Evolutionary conservation across 129 eudicot genomes (phyloP).

Genomic region (Deinandra increscens): DNA sequence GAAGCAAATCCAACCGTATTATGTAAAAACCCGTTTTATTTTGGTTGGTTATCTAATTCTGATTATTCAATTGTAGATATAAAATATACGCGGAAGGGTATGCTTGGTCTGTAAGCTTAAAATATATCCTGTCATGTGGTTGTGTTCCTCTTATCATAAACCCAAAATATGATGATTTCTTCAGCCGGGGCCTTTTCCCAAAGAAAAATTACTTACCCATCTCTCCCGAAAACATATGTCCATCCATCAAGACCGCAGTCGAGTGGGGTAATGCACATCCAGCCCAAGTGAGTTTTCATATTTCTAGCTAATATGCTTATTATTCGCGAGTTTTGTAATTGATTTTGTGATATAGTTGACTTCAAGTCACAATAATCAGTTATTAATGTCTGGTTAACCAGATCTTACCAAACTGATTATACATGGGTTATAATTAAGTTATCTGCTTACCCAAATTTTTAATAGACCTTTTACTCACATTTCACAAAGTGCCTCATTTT

Average conservation of each 20-base stretch:
- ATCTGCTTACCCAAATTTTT: too few relatives aligned
- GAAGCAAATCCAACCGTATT: not conserved
- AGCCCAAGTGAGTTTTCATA: conserved; percentile 36
- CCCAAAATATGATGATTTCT: conserved; percentile 76
- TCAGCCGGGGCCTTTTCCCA: conserved; percentile 71
- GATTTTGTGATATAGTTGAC: not conserved
- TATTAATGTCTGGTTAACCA: not conserved
- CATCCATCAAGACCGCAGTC: conserved; percentile 56
- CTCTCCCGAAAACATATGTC: conserved; percentile 54
- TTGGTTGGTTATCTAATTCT: not conserved
- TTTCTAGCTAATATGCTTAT: conserved; percentile 10
- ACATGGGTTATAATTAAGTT: too few relatives aligned
- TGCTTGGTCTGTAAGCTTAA: conserved; percentile 96
- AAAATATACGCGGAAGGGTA: conserved; percentile 91
- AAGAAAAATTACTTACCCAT: conserved; percentile 63
- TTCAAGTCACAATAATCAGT: not conserved
- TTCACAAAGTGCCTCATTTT: too few relatives aligned
- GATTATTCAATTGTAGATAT: conserved; percentile 46
- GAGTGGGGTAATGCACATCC: conserved; percentile 68
- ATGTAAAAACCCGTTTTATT: not conserved
- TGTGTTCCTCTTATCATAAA: conserved; percentile 67
- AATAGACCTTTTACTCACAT: too few relatives aligned
- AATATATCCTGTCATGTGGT: conserved; percentile 82
- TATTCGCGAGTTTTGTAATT: not conserved
- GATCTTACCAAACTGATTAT: not conserved